Conservation (phyloP, 768 basidiomycete species). For the Lentinula detonsa region DNA sequence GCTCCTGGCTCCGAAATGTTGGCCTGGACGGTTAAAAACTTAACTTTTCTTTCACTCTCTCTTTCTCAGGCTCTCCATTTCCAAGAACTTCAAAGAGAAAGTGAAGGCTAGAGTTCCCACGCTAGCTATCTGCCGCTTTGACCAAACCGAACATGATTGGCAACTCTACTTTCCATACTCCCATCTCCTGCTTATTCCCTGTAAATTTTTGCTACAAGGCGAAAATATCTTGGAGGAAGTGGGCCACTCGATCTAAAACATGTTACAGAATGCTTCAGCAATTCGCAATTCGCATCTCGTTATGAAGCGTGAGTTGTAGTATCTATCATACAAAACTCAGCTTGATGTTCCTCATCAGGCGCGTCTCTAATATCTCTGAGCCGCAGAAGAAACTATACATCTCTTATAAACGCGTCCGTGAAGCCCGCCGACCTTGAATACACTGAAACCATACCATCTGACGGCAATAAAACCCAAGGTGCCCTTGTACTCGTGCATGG, state of each 20-base stretch:
- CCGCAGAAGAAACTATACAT: not conserved
- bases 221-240: too few species aligned
- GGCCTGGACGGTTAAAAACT: too few species aligned
- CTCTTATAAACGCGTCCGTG: not conserved
- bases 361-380: not conserved
- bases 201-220: too few species aligned
- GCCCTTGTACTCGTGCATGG: constrained; percentile 60
- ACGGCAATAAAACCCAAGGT: constrained; percentile 24
- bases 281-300: not conserved
- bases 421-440: constrained; percentile 13
- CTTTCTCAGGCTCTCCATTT: too few species aligned
- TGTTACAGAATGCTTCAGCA: not conserved
- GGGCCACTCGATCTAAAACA: not conserved
- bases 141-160: too few species aligned
- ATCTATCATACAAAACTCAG: not conserved
- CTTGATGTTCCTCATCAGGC: not conserved
- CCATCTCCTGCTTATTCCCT: too few species aligned
- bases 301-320: not conserved
- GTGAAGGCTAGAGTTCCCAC: too few species aligned
- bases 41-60: too few species aligned
- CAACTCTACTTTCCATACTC: too few species aligned
- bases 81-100: too few species aligned
- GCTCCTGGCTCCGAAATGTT: too few species aligned
- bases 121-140: too few species aligned
- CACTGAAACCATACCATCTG: constrained; percentile 11